These are phyloP conservation scores for Centaurea solstitialis DNA, from an alignment of 129 eudicot genomes.

Conservation along the genomic window DNA sequence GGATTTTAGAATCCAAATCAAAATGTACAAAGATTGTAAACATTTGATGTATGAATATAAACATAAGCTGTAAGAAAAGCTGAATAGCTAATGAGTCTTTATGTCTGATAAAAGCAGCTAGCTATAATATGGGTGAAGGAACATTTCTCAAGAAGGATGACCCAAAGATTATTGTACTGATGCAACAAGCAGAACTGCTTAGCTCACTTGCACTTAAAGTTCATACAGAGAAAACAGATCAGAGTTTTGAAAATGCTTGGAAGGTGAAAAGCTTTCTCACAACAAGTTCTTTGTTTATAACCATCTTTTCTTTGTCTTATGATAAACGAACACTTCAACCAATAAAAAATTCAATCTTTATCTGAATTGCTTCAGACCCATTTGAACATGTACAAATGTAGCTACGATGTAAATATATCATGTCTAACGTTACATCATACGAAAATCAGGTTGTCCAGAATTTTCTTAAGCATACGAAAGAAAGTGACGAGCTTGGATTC, in stretches of 20 bases:
- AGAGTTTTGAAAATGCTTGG: slow-evolving; percentile 86
- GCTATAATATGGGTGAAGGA: slow-evolving; percentile 40
- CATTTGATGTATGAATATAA: neutral
- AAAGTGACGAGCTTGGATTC: slow-evolving; percentile 34
- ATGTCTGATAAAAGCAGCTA: slow-evolving; percentile 41
- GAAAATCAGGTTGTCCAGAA: slow-evolving; percentile 58
- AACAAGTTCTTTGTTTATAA: neutral
- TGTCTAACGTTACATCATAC: neutral
- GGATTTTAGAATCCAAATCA: neutral
- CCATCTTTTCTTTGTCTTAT: neutral
- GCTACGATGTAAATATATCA: no score
- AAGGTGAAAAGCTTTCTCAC: slow-evolving; percentile 41
- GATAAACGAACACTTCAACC: neutral
- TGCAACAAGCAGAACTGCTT: slow-evolving; percentile 76
- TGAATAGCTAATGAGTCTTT: slow-evolving; percentile 40
- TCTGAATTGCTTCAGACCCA: slow-evolving; percentile 1
- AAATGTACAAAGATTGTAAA: slow-evolving; percentile 12
- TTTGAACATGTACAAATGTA: neutral
- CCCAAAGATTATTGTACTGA: slow-evolving; percentile 63
- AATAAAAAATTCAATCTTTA: neutral
- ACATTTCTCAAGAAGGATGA: slow-evolving; percentile 79
- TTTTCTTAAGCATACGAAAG: slow-evolving; percentile 54
- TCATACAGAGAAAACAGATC: slow-evolving; percentile 64
- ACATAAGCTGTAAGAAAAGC: slow-evolving; percentile 16
- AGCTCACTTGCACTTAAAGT: slow-evolving; percentile 78